Evolutionary conservation across 1,139 yeast species (phyloP).

Genomic region (Groenewaldozyma auringiensis): DNA sequence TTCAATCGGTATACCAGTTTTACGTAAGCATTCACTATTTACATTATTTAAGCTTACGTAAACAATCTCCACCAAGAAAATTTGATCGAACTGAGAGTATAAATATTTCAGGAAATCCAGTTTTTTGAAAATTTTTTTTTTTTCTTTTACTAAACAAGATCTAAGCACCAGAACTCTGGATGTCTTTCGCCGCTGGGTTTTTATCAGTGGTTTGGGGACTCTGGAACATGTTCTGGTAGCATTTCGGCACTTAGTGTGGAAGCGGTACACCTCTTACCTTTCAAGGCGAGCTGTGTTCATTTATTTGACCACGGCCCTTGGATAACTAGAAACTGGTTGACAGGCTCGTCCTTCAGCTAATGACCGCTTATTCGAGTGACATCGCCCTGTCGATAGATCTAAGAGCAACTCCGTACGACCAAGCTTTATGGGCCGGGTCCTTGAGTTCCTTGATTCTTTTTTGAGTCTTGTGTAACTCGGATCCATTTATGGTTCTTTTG

Average conservation of each 20-base stretch:
- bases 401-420: slow-evolving; percentile 26
- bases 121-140: slow-evolving; percentile 1
- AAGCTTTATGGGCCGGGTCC: slow-evolving; percentile 28
- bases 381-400: slow-evolving; percentile 37
- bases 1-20: no score
- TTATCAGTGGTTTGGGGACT: background rate
- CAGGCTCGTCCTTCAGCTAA: background rate
- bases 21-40: no score
- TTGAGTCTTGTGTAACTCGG: slow-evolving; percentile 1
- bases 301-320: slow-evolving; percentile 14
- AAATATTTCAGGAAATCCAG: background rate
- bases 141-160: background rate
- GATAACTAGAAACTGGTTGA: slow-evolving; percentile 3
- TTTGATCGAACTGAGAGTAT: background rate
- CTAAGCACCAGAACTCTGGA: background rate
- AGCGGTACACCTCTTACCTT: slow-evolving; percentile 13
- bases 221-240: slow-evolving; percentile 9
- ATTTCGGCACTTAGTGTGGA: slow-evolving; percentile 28
- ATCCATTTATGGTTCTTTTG: background rate
- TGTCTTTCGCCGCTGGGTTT: slow-evolving; percentile 1
- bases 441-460: slow-evolving; percentile 19
- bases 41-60: no score
- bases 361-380: slow-evolving; percentile 18
- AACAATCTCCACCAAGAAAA: no score
- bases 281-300: slow-evolving; percentile 3